phyloP scores from a whole-genome alignment of 305 asterid genomes.

The Salvia sclarea region DNA sequence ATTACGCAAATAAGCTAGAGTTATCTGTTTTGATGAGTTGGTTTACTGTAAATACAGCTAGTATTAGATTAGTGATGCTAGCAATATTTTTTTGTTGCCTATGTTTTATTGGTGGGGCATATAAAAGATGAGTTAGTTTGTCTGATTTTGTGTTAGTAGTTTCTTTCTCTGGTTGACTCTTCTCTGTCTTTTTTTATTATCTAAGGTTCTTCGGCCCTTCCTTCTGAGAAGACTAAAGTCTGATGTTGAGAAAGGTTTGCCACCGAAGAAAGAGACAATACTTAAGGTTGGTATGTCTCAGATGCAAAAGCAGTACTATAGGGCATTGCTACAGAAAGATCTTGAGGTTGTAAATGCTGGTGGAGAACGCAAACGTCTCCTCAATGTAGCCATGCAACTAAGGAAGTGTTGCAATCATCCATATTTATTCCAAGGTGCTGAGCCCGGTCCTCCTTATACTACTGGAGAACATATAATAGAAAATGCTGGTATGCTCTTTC shows the following conservation, averaged over 20 bases:
- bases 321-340: slow-evolving; percentile 96
- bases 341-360: slow-evolving; percentile 99
- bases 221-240: slow-evolving; percentile 96
- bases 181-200: slow-evolving; percentile 2
- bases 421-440: slow-evolving; percentile 98
- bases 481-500: slow-evolving; percentile 72
- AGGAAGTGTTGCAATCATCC: slow-evolving; percentile 99
- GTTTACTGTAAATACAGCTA: slow-evolving; percentile 8
- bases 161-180: slow-evolving; percentile 7
- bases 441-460: slow-evolving; percentile 98
- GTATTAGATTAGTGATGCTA: not conserved
- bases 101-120: not conserved
- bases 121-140: slow-evolving; percentile 1
- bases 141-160: not conserved
- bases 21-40: slow-evolving; percentile 14
- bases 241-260: slow-evolving; percentile 99
- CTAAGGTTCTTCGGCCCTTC: slow-evolving; percentile 99
- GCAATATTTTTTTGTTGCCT: slow-evolving; percentile 5
- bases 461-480: slow-evolving; percentile 92
- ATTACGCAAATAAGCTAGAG: not conserved
- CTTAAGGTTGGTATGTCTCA: slow-evolving; percentile 99
- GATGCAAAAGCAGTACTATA: slow-evolving; percentile 96
- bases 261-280: slow-evolving; percentile 99
- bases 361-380: slow-evolving; percentile 98
- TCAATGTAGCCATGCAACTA: slow-evolving; percentile 97